A percentile compares a stretch with the other conserved stretches of the same genome.
Evolutionary conservation across 805 yeast genomes (phyloP).

Genomic region (Brettanomyces sp.): DNA sequence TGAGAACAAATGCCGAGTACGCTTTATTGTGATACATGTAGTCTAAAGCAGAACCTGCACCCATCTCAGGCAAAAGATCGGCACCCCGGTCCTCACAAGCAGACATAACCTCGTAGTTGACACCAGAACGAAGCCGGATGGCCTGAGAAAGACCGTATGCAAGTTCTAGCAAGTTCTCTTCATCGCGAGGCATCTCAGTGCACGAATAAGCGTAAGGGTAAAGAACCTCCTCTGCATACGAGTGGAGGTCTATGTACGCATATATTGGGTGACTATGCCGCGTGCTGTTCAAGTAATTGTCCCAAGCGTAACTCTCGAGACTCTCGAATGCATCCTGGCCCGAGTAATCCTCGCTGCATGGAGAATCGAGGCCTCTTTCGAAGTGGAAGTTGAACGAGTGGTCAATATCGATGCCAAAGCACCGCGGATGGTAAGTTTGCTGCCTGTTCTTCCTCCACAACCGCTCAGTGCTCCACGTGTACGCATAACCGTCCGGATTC

Average conservation of each 20-base stretch:
- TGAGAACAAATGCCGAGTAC: slow-evolving; percentile 76
- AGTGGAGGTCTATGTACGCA: slow-evolving; percentile 77
- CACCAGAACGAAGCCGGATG: slow-evolving; percentile 54
- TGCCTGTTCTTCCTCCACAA: slow-evolving; percentile 89
- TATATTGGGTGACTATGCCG: slow-evolving; percentile 48
- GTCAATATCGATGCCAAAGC: slow-evolving; percentile 81
- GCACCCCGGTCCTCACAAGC: slow-evolving; percentile 76
- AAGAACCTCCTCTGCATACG: slow-evolving; percentile 75
- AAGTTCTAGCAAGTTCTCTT: slow-evolving; percentile 70
- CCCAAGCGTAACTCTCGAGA: slow-evolving; percentile 44
- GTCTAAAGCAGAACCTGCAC: slow-evolving; percentile 74
- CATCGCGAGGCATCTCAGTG: slow-evolving; percentile 62
- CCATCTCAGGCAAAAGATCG: slow-evolving; percentile 64
- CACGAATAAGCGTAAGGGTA: slow-evolving; percentile 82
- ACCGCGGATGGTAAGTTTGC: slow-evolving; percentile 51
- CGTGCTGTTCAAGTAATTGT: slow-evolving; percentile 37
- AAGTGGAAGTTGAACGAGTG: slow-evolving; percentile 75
- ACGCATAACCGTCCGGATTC: slow-evolving; percentile 87
- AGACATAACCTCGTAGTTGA: slow-evolving; percentile 57
- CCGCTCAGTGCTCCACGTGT: slow-evolving; percentile 72
- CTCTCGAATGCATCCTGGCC: slow-evolving; percentile 71
- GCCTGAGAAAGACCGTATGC: slow-evolving; percentile 76
- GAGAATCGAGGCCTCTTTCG: slow-evolving; percentile 48
- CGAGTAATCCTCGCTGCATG: slow-evolving; percentile 77
- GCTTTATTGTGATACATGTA: slow-evolving; percentile 79